These are phyloP conservation scores for Astrephomene gubernaculifera DNA, from an alignment of 139 green algal species.

Conservation along the genomic window DNA sequence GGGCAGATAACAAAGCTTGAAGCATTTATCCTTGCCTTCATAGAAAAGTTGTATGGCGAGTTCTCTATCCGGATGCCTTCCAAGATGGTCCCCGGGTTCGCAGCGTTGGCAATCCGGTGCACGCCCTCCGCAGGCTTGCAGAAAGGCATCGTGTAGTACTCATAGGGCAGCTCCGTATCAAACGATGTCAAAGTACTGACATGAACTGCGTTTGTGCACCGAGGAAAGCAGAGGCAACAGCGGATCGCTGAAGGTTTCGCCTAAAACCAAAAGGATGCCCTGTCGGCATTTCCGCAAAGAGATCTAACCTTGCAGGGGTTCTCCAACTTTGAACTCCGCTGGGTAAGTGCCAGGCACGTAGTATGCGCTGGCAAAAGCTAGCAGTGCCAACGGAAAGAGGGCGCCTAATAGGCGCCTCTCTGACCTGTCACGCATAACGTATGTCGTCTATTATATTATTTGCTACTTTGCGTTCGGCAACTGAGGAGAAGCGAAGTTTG, in stretches of 20 bases:
- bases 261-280: too few species aligned
- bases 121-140: conserved; percentile 90
- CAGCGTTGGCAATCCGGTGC: conserved; percentile 67
- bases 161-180: conserved; percentile 93
- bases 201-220: conserved; percentile 56
- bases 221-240: conserved; percentile 15
- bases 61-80: conserved; percentile 90
- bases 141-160: conserved; percentile 97
- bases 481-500: too few species aligned
- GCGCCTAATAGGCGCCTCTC: conserved; percentile 7
- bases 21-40: conserved; percentile 79
- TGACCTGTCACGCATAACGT: too few species aligned
- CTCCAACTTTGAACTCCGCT: conserved; percentile 71
- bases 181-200: conserved; percentile 92
- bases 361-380: conserved; percentile 55
- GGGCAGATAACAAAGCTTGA: too few species aligned
- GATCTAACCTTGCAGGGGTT: conserved; percentile 68
- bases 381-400: not conserved
- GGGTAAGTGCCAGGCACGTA: conserved; percentile 89
- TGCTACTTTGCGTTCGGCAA: too few species aligned
- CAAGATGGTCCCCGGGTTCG: conserved; percentile 95
- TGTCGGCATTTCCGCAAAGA: too few species aligned
- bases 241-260: not conserved
- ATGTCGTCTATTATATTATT: too few species aligned
- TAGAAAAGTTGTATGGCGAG: conserved; percentile 92